Evolutionary conservation across 106 monocot species (phyloP).

Genomic region (Dendrobium huoshanense): DNA sequence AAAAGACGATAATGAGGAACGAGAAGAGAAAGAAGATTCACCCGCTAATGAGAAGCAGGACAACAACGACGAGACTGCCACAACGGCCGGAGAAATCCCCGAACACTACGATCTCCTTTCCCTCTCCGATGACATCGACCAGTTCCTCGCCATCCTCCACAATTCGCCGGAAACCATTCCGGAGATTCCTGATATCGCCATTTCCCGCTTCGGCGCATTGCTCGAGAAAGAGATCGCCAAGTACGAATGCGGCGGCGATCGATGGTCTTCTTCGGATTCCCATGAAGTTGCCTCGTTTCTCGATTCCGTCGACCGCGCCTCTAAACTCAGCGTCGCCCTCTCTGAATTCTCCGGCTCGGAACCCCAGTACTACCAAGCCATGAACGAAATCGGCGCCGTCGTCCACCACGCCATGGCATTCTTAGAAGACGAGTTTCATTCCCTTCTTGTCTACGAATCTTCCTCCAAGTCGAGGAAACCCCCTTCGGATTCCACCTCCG

Average conservation of each 20-base stretch:
- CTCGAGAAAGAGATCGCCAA: conserved; percentile 32
- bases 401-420: conserved; percentile 51
- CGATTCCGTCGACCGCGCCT: conserved; percentile 22
- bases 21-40: neutral
- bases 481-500: too few relatives aligned
- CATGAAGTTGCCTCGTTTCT: conserved; percentile 14
- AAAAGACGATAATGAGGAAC: neutral
- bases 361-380: conserved; percentile 2
- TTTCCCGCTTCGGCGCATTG: conserved; percentile 16
- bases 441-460: conserved; percentile 26
- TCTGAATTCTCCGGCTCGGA: conserved; percentile 11
- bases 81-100: neutral
- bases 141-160: conserved; percentile 15
- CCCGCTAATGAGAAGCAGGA: neutral
- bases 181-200: conserved; percentile 18
- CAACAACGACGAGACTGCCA: neutral
- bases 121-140: conserved; percentile 26
- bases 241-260: conserved; percentile 11
- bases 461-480: neutral
- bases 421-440: conserved; percentile 57
- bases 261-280: neutral
- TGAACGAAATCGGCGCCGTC: conserved; percentile 14
- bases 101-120: neutral
- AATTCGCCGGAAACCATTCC: neutral
- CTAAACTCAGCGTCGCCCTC: conserved; percentile 21